These are phyloP conservation scores for Globisporangium cylindrosporum DNA, from an alignment of 352 stramenopile species.

Conservation along the genomic window DNA sequence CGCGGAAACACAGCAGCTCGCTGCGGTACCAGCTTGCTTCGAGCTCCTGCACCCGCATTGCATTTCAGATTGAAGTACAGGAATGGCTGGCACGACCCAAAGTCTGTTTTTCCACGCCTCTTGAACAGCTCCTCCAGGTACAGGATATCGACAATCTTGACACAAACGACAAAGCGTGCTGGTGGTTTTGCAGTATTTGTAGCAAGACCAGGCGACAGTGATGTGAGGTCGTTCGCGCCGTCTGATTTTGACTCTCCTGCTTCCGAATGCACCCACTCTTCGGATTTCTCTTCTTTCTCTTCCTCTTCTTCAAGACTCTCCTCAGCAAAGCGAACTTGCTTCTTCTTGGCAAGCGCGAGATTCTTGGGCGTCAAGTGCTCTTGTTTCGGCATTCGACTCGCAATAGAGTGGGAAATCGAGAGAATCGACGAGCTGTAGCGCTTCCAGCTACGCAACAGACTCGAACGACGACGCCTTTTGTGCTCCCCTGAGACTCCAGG, in stretches of 20 bases:
- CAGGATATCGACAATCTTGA: constrained; percentile 47
- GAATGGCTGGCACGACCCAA: constrained; percentile 45
- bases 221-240: background rate
- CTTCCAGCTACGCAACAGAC: constrained; percentile 76
- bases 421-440: constrained; percentile 69
- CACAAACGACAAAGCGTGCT: constrained; percentile 26
- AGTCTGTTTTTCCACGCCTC: constrained; percentile 41
- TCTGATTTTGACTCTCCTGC: background rate
- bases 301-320: constrained; percentile 22
- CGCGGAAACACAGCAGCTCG: constrained; percentile 53
- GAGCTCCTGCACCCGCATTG: constrained; percentile 22
- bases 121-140: constrained; percentile 54
- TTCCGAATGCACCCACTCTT: constrained; percentile 4
- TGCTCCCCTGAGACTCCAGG: constrained; percentile 72
- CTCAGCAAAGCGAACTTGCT: constrained; percentile 59
- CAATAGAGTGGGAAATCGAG: constrained; percentile 56
- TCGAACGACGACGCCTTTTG: constrained; percentile 57
- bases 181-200: background rate
- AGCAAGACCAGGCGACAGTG: background rate
- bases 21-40: constrained; percentile 43
- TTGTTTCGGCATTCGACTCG: constrained; percentile 12
- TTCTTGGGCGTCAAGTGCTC: constrained; percentile 1
- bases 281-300: constrained; percentile 17
- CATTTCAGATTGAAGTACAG: constrained; percentile 41
- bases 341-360: constrained; percentile 32